Conservation (phyloP, 768 basidiomycete species). For the Russula emetica region DNA sequence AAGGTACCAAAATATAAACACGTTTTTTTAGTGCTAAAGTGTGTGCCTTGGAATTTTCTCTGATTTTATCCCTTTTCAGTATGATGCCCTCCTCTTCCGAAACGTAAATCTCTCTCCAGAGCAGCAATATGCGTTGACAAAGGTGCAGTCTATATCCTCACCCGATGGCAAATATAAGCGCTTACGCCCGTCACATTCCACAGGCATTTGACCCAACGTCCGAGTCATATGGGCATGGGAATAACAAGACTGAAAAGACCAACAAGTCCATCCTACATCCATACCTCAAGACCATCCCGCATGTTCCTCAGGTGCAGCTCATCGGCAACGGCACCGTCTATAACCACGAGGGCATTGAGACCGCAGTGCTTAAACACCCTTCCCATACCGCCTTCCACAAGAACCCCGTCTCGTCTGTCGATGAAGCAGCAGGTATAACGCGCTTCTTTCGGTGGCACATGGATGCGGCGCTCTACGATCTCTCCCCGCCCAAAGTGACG, state of each 20-base stretch:
- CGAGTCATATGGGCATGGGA: constrained; percentile 78
- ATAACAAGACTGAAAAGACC: constrained; percentile 74
- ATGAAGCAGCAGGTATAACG: constrained; percentile 66
- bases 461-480: constrained; percentile 75
- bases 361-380: constrained; percentile 75
- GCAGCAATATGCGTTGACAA: constrained; percentile 80
- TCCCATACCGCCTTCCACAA: constrained; percentile 83
- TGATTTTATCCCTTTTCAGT: constrained; percentile 39
- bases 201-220: constrained; percentile 72
- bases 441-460: constrained; percentile 90
- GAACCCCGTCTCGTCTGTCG: constrained; percentile 60
- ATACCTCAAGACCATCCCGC: constrained; percentile 83
- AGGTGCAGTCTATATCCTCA: constrained; percentile 44
- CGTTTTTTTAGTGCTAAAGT: too few relatives aligned
- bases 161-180: background rate
- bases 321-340: constrained; percentile 82
- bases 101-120: constrained; percentile 66
- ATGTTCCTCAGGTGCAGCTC: constrained; percentile 82
- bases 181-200: background rate
- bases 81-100: constrained; percentile 72
- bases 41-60: background rate
- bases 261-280: constrained; percentile 81
- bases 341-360: constrained; percentile 70
- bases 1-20: constrained; percentile 43
- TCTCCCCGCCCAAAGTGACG: constrained; percentile 73